Evolutionary conservation across 1,284 basidiomycete species (phyloP), one percentile per base, ranked within the genome.

Genomic region (Ganoderma boninense): DNA sequence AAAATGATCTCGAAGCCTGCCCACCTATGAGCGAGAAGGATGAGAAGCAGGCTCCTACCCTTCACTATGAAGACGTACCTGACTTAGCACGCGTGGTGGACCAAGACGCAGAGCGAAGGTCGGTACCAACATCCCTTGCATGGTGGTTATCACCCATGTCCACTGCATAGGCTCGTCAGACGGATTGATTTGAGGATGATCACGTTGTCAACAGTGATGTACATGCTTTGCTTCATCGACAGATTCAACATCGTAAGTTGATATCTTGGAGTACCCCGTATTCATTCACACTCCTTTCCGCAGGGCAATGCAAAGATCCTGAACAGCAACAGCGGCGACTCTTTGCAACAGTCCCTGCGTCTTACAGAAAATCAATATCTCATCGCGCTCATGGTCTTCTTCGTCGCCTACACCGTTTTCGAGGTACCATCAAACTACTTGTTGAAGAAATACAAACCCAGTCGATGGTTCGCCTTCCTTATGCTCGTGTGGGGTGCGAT

Each of bases 401-500:
- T 82, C 67, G 76, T 82, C 62, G 77, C 80, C 18, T 82, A 82
- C 69, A 79, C 77, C 42, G 52, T 81, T 13, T 82, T 82, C 75
- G 81, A 83, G 65, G 80, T 80, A 8, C 82, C 82, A 13, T 82
- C 82, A 11, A 85, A 84, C 68, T 80, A 82, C 68, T 69, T 86
- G 62, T 79, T 87, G 70, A 87, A 87, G 78, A 79, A 79, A 16
- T 80, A 85, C 63, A 76, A 80, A 40, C 61, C 86, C 79, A 52
- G 79, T 70, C 75, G 79, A 11, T 81, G 73, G 73, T 81, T 84
- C 49, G 77, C 82, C 2, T 78, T 82, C 63, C 76, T 82, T 59
- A 83, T 83, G 82, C 73, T 84, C 64, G 75, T 76, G 7, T 86
- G 85, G 80, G 84, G 84, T 14, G 77, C 80, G 2, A 79, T 82